A percentile compares a stretch with the other conserved stretches of the same genome.
Evolutionary conservation across 106 monocot genomes (phyloP).

Genomic region (Acanthochlamys bracteata): DNA sequence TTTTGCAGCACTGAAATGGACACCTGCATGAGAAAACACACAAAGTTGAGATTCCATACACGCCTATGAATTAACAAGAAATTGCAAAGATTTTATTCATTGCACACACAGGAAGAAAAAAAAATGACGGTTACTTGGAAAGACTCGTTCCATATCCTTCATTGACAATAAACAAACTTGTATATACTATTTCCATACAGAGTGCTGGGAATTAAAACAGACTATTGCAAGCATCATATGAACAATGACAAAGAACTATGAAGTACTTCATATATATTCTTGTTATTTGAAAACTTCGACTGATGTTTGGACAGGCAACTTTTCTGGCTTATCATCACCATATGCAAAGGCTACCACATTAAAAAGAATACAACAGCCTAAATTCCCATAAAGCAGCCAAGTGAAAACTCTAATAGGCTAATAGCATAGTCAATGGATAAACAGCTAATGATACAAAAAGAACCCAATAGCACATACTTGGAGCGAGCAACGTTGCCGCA

Average conservation of each 20-base stretch:
- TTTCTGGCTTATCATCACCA: no score
- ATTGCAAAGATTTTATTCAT: no score
- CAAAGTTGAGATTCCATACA: not conserved
- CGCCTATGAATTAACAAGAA: not conserved
- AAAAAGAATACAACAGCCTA: not conserved
- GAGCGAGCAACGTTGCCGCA: slow-evolving; percentile 76
- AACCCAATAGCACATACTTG: slow-evolving; percentile 15
- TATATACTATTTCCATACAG: not conserved
- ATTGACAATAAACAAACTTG: not conserved
- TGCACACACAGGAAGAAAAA: not conserved
- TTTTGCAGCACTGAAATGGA: slow-evolving; percentile 91
- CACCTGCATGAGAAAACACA: slow-evolving; percentile 33
- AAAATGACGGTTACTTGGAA: not conserved
- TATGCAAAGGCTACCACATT: no score
- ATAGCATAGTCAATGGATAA: not conserved
- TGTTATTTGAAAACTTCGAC: no score
- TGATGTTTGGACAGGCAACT: no score
- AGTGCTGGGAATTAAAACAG: not conserved
- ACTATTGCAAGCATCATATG: no score
- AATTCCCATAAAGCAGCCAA: no score
- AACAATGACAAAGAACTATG: no score
- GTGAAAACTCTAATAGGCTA: not conserved
- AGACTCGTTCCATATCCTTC: not conserved
- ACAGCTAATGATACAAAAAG: not conserved
- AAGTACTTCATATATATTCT: no score